A percentile compares a stretch with the other conserved stretches of the same genome.
phyloP scores from a whole-genome alignment of 441 rosid genomes.

The Mallotus repandus region DNA sequence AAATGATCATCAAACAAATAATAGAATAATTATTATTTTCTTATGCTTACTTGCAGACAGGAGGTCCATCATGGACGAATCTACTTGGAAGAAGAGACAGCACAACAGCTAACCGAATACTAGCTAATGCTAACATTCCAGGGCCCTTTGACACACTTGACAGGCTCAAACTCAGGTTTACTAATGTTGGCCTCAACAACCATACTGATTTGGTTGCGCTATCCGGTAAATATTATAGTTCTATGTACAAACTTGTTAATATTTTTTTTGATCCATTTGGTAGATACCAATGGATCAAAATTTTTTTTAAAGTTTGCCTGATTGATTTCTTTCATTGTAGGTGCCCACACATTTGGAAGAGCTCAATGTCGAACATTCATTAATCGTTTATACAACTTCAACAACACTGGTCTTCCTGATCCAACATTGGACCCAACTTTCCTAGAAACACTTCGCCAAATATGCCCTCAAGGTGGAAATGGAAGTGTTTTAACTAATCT shows the following conservation, averaged over 20 bases:
- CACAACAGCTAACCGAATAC: conserved; percentile 34
- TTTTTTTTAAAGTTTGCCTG: too few relatives aligned
- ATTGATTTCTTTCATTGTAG: conserved; percentile 25
- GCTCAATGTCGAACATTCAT: conserved; percentile 41
- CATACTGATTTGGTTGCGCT: conserved; percentile 58
- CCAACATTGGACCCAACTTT: conserved; percentile 48
- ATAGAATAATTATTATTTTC: too few relatives aligned
- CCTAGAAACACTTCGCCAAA: conserved; percentile 33
- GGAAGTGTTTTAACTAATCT: conserved; percentile 35
- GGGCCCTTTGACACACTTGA: conserved; percentile 32
- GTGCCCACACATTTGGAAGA: conserved; percentile 67
- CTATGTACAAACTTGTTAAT: too few relatives aligned
- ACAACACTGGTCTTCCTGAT: conserved; percentile 46
- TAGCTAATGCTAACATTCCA: conserved; percentile 37
- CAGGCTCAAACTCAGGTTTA: conserved; percentile 32
- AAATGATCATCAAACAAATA: too few relatives aligned
- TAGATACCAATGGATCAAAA: too few relatives aligned
- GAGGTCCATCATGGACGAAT: conserved; percentile 53
- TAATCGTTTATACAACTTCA: conserved; percentile 53
- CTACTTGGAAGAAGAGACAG: conserved; percentile 61
- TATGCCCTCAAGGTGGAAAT: conserved; percentile 51
- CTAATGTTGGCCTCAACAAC: conserved; percentile 42
- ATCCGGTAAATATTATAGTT: conserved; percentile 43
- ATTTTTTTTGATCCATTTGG: too few relatives aligned
- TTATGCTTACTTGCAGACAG: conserved; percentile 19